Conservation (phyloP, 2,329 filamentous ascomycete species). For the Nigrospora oryzae region DNA sequence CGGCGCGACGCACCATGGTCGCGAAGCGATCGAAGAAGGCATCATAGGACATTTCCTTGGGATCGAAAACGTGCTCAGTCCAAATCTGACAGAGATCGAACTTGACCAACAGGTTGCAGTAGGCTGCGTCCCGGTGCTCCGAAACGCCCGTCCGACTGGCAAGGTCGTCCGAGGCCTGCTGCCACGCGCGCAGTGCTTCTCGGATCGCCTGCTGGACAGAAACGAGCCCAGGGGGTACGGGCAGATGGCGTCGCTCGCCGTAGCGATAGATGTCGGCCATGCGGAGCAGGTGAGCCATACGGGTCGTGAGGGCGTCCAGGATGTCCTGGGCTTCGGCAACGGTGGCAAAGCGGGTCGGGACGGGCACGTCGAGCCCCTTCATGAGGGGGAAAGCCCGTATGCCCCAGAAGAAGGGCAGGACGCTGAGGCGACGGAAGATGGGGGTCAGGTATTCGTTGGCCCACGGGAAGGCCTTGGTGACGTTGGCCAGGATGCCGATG, state of each 20-base stretch:
- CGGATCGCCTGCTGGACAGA: slow-evolving; percentile 13
- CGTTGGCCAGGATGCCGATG: slow-evolving; percentile 23
- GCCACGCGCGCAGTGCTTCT: slow-evolving; percentile 19
- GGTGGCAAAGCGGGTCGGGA: slow-evolving; percentile 10
- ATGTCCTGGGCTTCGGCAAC: slow-evolving; percentile 19
- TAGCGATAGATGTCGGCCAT: slow-evolving; percentile 17
- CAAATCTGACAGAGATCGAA: slow-evolving; percentile 23
- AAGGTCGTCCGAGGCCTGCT: slow-evolving; percentile 13
- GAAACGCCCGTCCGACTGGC: not conserved
- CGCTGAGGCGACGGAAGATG: slow-evolving; percentile 27
- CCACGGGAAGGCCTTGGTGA: slow-evolving; percentile 16
- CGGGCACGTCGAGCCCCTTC: slow-evolving; percentile 11
- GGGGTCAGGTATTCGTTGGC: slow-evolving; percentile 22
- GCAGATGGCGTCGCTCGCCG: slow-evolving; percentile 5
- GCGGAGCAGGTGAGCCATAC: slow-evolving; percentile 20
- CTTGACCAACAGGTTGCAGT: slow-evolving; percentile 18
- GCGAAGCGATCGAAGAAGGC: slow-evolving; percentile 17
- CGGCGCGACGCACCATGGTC: slow-evolving; percentile 18
- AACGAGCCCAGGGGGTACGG: slow-evolving; percentile 9
- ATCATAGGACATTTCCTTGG: slow-evolving; percentile 26
- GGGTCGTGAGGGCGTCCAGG: slow-evolving; percentile 18
- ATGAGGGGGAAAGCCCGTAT: slow-evolving; percentile 14
- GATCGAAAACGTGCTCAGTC: slow-evolving; percentile 18
- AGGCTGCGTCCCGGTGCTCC: not conserved
- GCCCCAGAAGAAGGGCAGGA: slow-evolving; percentile 30